Percentiles rank a stretch among this genome's conserved stretches.
phyloP scores from a whole-genome alignment of 805 yeast species.

The Lipomyces mesembrius region DNA sequence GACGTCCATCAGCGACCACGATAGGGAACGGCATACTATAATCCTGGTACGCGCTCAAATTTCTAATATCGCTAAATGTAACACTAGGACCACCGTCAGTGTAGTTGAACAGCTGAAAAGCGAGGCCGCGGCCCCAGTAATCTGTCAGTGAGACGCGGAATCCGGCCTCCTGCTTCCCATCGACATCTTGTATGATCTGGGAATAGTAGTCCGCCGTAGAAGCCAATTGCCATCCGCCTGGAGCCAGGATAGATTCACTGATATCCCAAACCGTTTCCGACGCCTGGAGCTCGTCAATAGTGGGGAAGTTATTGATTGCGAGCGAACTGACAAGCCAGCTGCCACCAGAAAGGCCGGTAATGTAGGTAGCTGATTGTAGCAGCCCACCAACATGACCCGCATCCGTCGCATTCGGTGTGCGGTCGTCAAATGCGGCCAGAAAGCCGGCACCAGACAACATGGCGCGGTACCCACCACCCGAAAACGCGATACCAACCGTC shows the following conservation, averaged over 20 bases:
- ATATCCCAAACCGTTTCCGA: conserved; percentile 64
- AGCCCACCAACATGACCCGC: conserved; percentile 69
- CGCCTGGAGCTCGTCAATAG: conserved; percentile 60
- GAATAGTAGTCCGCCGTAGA: conserved; percentile 54
- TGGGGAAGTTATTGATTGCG: conserved; percentile 68
- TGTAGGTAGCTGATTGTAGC: conserved; percentile 67
- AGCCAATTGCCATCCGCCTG: conserved; percentile 61
- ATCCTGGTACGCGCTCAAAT: conserved; percentile 61
- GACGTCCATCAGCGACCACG: conserved; percentile 55
- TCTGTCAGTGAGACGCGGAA: conserved; percentile 71
- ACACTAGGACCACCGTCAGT: conserved; percentile 67
- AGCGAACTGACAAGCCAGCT: conserved; percentile 76
- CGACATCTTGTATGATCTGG: conserved; percentile 51
- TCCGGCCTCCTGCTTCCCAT: conserved; percentile 63
- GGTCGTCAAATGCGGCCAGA: conserved; percentile 74
- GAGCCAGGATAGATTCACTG: conserved; percentile 57
- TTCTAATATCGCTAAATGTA: conserved; percentile 62
- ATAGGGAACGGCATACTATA: conserved; percentile 77
- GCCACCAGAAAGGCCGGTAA: conserved; percentile 82
- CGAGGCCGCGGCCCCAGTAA: conserved; percentile 76
- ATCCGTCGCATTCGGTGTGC: conserved; percentile 60
- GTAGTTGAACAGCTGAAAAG: conserved; percentile 70
- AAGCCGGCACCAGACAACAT: conserved; percentile 84
- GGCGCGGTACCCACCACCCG: conserved; percentile 93
- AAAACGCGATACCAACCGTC: conserved; percentile 55